These are phyloP conservation scores for Wickerhamomyces bisporus DNA, from an alignment of 805 yeast genomes.

Conservation along the genomic window DNA sequence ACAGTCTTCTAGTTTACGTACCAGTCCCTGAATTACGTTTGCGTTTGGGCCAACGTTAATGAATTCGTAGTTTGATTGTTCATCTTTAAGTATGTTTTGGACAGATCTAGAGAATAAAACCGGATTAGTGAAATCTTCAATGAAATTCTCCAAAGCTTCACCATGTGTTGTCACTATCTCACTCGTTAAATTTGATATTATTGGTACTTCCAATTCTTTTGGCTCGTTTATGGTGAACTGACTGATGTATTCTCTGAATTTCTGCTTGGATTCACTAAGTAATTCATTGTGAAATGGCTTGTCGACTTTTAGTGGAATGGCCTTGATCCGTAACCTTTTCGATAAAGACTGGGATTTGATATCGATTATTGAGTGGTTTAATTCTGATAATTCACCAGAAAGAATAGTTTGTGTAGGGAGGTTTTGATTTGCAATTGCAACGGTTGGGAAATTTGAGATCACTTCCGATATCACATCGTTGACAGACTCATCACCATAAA, in stretches of 20 bases:
- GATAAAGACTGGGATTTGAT: constrained; percentile 3
- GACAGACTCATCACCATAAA: constrained; percentile 26
- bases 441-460: constrained; percentile 6
- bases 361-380: constrained; percentile 7
- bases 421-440: constrained; percentile 39
- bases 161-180: constrained; percentile 17
- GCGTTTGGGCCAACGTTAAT: constrained; percentile 23
- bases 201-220: constrained; percentile 25
- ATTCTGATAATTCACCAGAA: constrained; percentile 30
- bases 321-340: constrained; percentile 21
- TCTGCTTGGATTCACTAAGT: constrained; percentile 28
- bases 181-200: constrained; percentile 36
- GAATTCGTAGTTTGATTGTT: constrained; percentile 5
- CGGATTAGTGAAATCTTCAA: constrained; percentile 37
- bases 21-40: constrained; percentile 14
- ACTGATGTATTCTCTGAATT: constrained; percentile 16
- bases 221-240: constrained; percentile 7
- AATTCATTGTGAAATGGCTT: constrained; percentile 42
- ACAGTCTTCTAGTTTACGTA: constrained; percentile 9
- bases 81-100: constrained; percentile 11
- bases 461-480: constrained; percentile 5
- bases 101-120: constrained; percentile 39
- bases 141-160: constrained; percentile 28
- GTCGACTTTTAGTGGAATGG: constrained; percentile 30
- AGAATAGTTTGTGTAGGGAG: constrained; percentile 34